Percentiles rank a stretch among this genome's conserved stretches.
Evolutionary conservation across 2,329 filamentous ascomycete genomes (phyloP).

Genomic region (Diaporthe sp.): DNA sequence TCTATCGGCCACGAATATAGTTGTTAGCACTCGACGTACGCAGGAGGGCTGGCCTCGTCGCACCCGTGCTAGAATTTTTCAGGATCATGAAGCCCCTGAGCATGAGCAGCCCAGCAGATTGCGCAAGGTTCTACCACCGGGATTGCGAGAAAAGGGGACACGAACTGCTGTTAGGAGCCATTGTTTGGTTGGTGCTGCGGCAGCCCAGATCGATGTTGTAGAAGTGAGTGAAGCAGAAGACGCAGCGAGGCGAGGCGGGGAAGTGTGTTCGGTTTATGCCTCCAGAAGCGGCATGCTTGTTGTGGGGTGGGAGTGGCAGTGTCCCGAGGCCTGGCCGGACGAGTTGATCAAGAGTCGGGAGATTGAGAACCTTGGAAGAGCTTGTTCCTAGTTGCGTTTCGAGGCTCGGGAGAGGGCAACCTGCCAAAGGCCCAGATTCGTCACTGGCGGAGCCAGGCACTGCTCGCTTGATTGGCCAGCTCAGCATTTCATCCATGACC

Average conservation of each 20-base stretch:
- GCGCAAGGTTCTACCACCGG: background rate
- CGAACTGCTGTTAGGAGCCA: conserved; percentile 42
- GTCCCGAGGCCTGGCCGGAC: conserved; percentile 24
- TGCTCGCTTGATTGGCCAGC: conserved; percentile 25
- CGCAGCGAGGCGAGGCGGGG: background rate
- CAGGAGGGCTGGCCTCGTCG: conserved; percentile 29
- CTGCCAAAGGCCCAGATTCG: conserved; percentile 35
- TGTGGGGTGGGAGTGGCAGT: conserved; percentile 25
- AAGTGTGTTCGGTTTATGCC: conserved; percentile 15
- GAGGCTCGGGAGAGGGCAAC: conserved; percentile 31
- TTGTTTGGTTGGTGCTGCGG: conserved; percentile 23
- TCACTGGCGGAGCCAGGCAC: conserved; percentile 2
- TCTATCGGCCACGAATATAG: conserved; percentile 49
- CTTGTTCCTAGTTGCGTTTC: conserved; percentile 22
- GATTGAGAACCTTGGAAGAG: conserved; percentile 30
- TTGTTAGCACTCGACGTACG: conserved; percentile 20
- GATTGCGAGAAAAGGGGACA: conserved; percentile 10
- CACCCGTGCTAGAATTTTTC: background rate
- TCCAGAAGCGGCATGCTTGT: conserved; percentile 23
- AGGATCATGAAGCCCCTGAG: background rate
- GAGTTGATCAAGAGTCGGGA: conserved; percentile 27
- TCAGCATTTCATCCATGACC: conserved; percentile 25
- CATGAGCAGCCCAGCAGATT: background rate
- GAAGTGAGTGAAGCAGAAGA: background rate
- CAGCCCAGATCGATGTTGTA: conserved; percentile 10